A percentile compares a stretch with the other conserved stretches of the same genome.
phyloP scores from a whole-genome alignment of 2,329 filamentous ascomycete genomes.

The Colletotrichum agaves region DNA sequence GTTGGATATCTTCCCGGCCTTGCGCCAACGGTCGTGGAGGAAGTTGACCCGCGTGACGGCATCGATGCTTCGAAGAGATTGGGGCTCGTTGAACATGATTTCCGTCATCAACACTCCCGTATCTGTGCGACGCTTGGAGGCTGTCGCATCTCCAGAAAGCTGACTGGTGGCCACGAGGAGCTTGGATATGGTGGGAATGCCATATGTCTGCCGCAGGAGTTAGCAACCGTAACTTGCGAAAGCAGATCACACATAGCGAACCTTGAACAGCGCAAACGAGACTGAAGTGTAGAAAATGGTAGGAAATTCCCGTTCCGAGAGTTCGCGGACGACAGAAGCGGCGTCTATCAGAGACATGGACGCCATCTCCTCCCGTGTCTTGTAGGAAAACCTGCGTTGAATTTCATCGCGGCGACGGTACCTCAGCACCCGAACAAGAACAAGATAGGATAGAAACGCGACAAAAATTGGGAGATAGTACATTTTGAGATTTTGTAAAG shows the following conservation, averaged over 20 bases:
- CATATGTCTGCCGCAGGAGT: slow-evolving; percentile 50
- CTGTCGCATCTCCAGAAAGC: slow-evolving; percentile 52
- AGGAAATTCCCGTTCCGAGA: slow-evolving; percentile 66
- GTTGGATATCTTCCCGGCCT: slow-evolving; percentile 68
- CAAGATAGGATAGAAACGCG: neutral
- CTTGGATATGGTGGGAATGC: slow-evolving; percentile 64
- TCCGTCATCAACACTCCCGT: slow-evolving; percentile 61
- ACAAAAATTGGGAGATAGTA: neutral
- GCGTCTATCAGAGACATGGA: slow-evolving; percentile 25
- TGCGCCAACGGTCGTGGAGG: slow-evolving; percentile 67
- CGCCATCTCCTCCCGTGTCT: slow-evolving; percentile 26
- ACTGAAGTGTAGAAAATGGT: slow-evolving; percentile 60
- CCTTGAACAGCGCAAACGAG: slow-evolving; percentile 69
- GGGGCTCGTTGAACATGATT: slow-evolving; percentile 55
- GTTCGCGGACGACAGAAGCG: slow-evolving; percentile 49
- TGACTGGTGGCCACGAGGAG: slow-evolving; percentile 61
- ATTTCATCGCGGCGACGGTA: slow-evolving; percentile 23
- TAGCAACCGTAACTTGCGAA: neutral
- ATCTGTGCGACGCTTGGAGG: slow-evolving; percentile 64
- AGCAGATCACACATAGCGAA: slow-evolving; percentile 39
- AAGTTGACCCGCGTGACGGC: slow-evolving; percentile 73
- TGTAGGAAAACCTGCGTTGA: slow-evolving; percentile 2
- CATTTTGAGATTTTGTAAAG: neutral
- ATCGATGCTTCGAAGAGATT: slow-evolving; percentile 55
- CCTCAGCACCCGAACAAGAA: slow-evolving; percentile 1